Evolutionary conservation across 2,329 filamentous ascomycete species (phyloP), one percentile per base, ranked within the genome.

Genomic region (Falciphora oryzae): DNA sequence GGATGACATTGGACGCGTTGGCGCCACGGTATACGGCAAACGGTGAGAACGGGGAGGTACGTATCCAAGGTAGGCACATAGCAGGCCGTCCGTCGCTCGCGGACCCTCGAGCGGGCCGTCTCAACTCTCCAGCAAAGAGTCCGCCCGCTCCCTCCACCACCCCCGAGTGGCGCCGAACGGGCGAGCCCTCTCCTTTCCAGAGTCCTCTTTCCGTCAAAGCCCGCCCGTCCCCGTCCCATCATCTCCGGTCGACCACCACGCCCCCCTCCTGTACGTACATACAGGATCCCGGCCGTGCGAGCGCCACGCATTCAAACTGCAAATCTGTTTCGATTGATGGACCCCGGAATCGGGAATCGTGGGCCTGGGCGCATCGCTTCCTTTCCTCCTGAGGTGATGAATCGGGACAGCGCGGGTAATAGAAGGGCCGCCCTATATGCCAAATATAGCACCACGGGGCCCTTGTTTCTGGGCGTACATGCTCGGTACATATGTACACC

Each of bases 401-500:
- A 71, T 72, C 70, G 69, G 68, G 67, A 65, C 68, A 69, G 69
- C 71, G 70, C 70, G 72, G 22, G 70, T 60, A 70, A 67, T 74
- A 73, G 68, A 69, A 70, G 68, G 68, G 44, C 71, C 69, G 69
- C 70, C 68, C 65, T 71, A 71, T 70, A 71, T 71, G 66, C 72
- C 72, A 74, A 74, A 71, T 73, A 73, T 74, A 73, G 71, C 66
- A 64, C 66, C 50, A 62, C 32, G 13, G 13, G 32, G 32, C 2
- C 10, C 32, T 35, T 16, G 4, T 44, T 22, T 22, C 18, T 22
- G 38, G 16, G 6, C 38, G 32, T 32, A 10, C 32, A 32, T 32
- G 11, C 32, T 3, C 29, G 6, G 29, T 29, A 29, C 29, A 29
- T 29, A 29, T 6, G 6, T 29, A 29, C 29, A 13, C 32, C 11